Conservation (phyloP, 129 eudicot species). For the Artemisia argyi region DNA sequence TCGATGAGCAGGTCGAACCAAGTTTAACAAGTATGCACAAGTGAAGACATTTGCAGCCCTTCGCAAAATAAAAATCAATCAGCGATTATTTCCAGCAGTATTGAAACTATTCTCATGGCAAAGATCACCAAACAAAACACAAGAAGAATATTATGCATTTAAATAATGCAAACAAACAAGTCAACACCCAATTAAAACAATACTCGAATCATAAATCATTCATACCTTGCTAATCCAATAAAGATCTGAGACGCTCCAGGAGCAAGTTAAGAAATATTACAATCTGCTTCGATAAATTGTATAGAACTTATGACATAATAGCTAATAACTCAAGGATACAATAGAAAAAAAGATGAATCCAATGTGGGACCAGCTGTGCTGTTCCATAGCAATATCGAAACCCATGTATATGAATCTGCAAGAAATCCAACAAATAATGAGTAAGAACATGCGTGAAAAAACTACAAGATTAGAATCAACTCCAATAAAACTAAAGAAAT, state of each 20-base stretch:
- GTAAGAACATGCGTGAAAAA: not conserved
- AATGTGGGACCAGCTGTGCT: constrained; percentile 97
- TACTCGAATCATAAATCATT: not conserved
- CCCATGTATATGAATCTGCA: constrained; percentile 99
- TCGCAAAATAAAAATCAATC: constrained; percentile 26
- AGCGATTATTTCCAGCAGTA: constrained; percentile 1
- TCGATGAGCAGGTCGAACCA: constrained; percentile 81
- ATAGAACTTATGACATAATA: constrained; percentile 18
- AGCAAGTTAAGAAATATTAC: constrained; percentile 54
- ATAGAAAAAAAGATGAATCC: constrained; percentile 98
- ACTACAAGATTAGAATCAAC: not conserved
- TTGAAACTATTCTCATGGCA: constrained; percentile 5
- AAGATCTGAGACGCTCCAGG: constrained; percentile 54
- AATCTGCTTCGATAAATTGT: constrained; percentile 22
- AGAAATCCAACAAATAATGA: not conserved
- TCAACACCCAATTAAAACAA: constrained; percentile 12
- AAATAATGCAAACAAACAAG: constrained; percentile 7
- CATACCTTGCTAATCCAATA: constrained; percentile 94
- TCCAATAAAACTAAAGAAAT: constrained; percentile 14
- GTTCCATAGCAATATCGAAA: constrained; percentile 99
- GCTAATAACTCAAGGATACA: constrained; percentile 66
- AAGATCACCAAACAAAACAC: constrained; percentile 16
- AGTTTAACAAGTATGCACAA: constrained; percentile 90
- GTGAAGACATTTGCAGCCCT: constrained; percentile 98
- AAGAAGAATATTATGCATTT: constrained; percentile 9